Evolutionary conservation across 2,329 filamentous ascomycete genomes (phyloP).

Genomic region (Sarocladium brachiariae): DNA sequence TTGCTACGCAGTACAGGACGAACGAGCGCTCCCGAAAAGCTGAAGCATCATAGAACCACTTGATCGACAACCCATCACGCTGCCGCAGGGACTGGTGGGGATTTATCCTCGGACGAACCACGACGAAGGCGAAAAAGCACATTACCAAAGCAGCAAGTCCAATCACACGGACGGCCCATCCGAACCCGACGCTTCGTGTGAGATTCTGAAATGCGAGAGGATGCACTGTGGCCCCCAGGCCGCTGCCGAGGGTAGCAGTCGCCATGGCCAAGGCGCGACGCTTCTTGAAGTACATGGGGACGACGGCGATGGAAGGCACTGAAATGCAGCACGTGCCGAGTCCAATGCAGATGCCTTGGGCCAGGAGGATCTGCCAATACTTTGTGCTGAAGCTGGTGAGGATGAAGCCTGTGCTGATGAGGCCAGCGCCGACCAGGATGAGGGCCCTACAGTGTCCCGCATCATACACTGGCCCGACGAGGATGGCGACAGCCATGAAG

Average conservation of each 20-base stretch:
- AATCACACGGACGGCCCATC: constrained; percentile 28
- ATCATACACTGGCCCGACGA: constrained; percentile 36
- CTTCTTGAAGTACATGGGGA: constrained; percentile 35
- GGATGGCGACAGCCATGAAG: constrained; percentile 31
- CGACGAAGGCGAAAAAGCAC: constrained; percentile 21
- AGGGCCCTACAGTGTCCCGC: constrained; percentile 32
- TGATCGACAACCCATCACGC: constrained; percentile 10
- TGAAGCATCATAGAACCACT: constrained; percentile 22
- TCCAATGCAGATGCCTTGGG: constrained; percentile 32
- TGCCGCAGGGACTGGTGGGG: constrained; percentile 10
- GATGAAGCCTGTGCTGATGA: constrained; percentile 34
- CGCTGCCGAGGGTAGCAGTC: constrained; percentile 33
- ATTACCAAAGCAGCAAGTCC: constrained; percentile 27
- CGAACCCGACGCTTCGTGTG: constrained; percentile 23
- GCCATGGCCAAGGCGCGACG: constrained; percentile 35
- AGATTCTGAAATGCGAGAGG: constrained; percentile 29
- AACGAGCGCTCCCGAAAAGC: constrained; percentile 24
- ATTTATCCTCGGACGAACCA: constrained; percentile 20
- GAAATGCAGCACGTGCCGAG: constrained; percentile 29
- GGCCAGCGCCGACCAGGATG: constrained; percentile 26
- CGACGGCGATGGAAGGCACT: constrained; percentile 28
- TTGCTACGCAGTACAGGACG: constrained; percentile 23
- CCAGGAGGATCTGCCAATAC: constrained; percentile 36
- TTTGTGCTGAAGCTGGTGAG: constrained; percentile 36
- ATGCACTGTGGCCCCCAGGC: constrained; percentile 31